Conservation (phyloP, 225 moss, liverwort and hornwort species). For the Straminergon stramineum region DNA sequence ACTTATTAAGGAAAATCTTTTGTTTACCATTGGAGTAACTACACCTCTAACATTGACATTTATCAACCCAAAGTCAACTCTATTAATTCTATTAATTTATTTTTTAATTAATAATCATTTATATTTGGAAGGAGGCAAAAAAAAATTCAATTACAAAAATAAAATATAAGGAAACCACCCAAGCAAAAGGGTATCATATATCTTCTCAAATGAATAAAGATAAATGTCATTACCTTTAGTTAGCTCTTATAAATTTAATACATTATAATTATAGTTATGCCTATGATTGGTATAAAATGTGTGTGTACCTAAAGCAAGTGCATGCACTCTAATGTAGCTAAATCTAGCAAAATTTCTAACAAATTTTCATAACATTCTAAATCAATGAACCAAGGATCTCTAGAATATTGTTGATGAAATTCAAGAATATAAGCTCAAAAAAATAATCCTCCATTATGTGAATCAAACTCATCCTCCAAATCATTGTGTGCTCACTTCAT, state of each 20-base stretch:
- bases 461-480: not conserved
- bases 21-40: not conserved
- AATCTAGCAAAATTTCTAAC: not conserved
- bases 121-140: not conserved
- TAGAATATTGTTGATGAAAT: not conserved
- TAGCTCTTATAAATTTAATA: not conserved
- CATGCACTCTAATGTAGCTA: not conserved
- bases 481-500: fast-evolving
- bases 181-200: not conserved
- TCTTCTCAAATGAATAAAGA: not conserved
- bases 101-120: too few relatives aligned
- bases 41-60: not conserved
- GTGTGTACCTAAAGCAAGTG: not conserved
- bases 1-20: not conserved
- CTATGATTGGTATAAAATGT: not conserved
- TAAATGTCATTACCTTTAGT: not conserved
- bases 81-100: not conserved
- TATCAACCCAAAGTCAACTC: not conserved
- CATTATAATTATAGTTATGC: not conserved
- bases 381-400: not conserved
- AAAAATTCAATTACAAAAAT: not conserved
- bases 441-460: not conserved
- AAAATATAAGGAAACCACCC: not conserved
- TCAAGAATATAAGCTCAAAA: not conserved
- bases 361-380: not conserved